Evolutionary conservation across 1,284 basidiomycete genomes (phyloP).

Genomic region (Heterobasidion parviporum): DNA sequence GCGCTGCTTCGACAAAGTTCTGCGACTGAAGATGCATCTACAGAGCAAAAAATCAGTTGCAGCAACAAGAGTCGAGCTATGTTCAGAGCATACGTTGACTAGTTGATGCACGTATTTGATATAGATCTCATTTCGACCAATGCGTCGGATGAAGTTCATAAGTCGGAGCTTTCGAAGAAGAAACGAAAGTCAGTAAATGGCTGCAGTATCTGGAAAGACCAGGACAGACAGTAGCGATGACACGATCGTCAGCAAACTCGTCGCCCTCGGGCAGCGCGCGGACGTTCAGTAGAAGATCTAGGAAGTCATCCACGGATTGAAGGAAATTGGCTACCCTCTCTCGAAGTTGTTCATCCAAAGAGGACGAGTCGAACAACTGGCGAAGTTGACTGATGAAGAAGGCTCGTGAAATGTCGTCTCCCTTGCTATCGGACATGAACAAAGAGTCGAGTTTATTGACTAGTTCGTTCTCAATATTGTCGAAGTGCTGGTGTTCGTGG

Average conservation of each 20-base stretch:
- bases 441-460: conserved; percentile 90
- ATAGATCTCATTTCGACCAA: conserved; percentile 84
- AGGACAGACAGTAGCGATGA: conserved; percentile 71
- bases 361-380: conserved; percentile 76
- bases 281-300: conserved; percentile 87
- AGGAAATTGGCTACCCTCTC: conserved; percentile 78
- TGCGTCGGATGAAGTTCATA: conserved; percentile 86
- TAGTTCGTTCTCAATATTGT: conserved; percentile 89
- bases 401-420: conserved; percentile 83
- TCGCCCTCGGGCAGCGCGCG: conserved; percentile 93
- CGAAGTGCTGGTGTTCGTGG: conserved; percentile 73
- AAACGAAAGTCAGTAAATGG: not conserved
- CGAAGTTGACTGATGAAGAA: conserved; percentile 94
- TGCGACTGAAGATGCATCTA: conserved; percentile 81
- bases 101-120: conserved; percentile 94
- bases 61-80: not conserved
- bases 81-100: conserved; percentile 57
- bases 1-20: conserved; percentile 87
- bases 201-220: not conserved
- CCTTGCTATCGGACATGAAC: conserved; percentile 86
- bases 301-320: conserved; percentile 87
- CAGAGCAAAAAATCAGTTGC: not conserved
- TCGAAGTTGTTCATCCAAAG: conserved; percentile 74
- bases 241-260: conserved; percentile 89
- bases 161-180: conserved; percentile 57